These are phyloP conservation scores for Aureobasidium melanogenum DNA, from an alignment of 2,329 filamentous ascomycete species.

Conservation along the genomic window DNA sequence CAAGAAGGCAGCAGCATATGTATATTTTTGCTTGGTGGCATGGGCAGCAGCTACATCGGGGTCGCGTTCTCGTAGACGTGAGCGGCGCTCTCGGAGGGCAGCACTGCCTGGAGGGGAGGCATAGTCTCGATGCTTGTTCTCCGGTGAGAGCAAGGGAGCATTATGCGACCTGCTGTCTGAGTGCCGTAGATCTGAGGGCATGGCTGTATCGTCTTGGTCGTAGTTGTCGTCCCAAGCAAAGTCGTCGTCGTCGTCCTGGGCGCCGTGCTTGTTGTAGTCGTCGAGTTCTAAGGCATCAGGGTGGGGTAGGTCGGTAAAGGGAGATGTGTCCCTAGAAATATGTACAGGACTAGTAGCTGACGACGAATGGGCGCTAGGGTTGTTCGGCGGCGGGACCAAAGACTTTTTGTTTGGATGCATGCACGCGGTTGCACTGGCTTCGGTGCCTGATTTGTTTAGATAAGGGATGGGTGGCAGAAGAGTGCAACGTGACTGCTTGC, in stretches of 20 bases:
- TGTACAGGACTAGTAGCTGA: constrained; percentile 14
- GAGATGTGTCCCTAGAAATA: constrained; percentile 23
- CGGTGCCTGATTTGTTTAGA: not conserved
- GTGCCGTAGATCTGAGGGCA: constrained; percentile 43
- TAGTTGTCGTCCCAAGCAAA: constrained; percentile 38
- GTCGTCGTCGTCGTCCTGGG: constrained; percentile 24
- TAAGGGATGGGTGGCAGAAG: not conserved
- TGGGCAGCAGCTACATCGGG: constrained; percentile 55
- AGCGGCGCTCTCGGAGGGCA: constrained; percentile 44
- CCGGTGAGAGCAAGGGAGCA: constrained; percentile 42
- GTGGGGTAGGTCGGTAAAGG: constrained; percentile 21
- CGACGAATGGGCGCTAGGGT: not conserved
- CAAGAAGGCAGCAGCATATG: constrained; percentile 77
- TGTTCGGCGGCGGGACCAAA: not conserved
- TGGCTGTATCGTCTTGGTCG: constrained; percentile 27
- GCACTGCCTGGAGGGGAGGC: constrained; percentile 29
- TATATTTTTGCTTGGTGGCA: constrained; percentile 73
- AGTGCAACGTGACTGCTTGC: constrained; percentile 8
- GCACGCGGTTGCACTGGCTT: constrained; percentile 6
- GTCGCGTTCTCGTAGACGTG: constrained; percentile 58
- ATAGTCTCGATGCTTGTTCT: constrained; percentile 29
- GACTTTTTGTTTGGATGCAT: not conserved
- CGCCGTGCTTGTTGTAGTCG: constrained; percentile 2
- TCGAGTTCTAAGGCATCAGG: constrained; percentile 13
- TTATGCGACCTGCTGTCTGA: constrained; percentile 36